Evolutionary conservation across 176 grass and related monocot species (phyloP), one percentile per base, ranked within the genome.

Genomic region (Triticum urartu): DNA sequence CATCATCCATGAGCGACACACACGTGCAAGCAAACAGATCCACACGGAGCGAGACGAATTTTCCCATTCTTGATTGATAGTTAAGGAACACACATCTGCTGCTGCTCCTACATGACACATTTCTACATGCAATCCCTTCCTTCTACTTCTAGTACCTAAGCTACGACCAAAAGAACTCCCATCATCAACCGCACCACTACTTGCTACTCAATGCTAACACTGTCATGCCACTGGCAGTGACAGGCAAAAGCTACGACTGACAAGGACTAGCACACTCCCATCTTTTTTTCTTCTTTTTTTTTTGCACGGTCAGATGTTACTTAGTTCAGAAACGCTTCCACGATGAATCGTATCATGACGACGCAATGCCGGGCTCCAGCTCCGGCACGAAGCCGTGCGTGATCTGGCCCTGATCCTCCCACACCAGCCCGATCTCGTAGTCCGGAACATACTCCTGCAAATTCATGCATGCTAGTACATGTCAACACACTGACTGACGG

Each of bases 341-440:
- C 28, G n/a, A 60, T 39, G 58, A 77, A 82, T 50, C 28, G 62
- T 79, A 56, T 75, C 76, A 91, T 8, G 86, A 88, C 2, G 90
- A 91, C 21, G 92, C 64, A 42, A 99, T 83, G 33, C 92, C 87
- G 4, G 88, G 63, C 45, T 93, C 94, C 5, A 86, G 82, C 80
- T 94, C 88, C 0, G 87, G 80, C 3, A 78, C 66, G 76, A 93
- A 89, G 35, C 74, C 70, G 28, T 90, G 90, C 2, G 79, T 76
- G 85, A 94, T 87, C 77, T 84, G 88, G 17, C 93, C 78, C 77
- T 86, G 89, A 26, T 95, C 91, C 40, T 98, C 93, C 95, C 95
- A 98, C 6, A 93, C 95, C 87, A 98, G 48, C 43, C 82, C 90
- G 0, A 83, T 81, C 78, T 99, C 87, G 26, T 94, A 99, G 85